A percentile compares a stretch with the other conserved stretches of the same genome.
Conservation (phyloP, 148 eudicot genomes). For the Agrostemma githago region DNA sequence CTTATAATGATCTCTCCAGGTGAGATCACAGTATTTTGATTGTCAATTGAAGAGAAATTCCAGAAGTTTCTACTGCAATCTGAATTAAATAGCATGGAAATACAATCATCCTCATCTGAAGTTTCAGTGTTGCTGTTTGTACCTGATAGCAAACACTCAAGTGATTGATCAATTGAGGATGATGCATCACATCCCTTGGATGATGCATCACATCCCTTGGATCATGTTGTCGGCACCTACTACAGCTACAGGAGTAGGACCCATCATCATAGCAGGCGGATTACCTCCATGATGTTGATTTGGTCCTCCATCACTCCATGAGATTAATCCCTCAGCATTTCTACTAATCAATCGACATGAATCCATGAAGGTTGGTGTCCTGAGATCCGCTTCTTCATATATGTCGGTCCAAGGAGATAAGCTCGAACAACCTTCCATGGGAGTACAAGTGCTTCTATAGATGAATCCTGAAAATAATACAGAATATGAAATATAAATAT, state of each 20-base stretch:
- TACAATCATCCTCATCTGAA: constrained; percentile 38
- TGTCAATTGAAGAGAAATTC: constrained; percentile 17
- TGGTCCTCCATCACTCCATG: constrained; percentile 22
- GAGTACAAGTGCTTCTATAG: not conserved
- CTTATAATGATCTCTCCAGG: not conserved
- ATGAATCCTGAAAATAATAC: constrained; percentile 16
- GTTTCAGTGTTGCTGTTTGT: constrained; percentile 51
- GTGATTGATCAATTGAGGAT: constrained; percentile 39
- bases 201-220: constrained; percentile 14
- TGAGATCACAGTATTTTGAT: constrained; percentile 4
- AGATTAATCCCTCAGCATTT: not conserved
- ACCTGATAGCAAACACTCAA: constrained; percentile 44
- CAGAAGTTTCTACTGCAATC: constrained; percentile 29
- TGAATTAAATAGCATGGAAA: constrained; percentile 42
- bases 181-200: constrained; percentile 13
- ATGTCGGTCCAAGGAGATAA: constrained; percentile 29
- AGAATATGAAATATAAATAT: not conserved
- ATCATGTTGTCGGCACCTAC: constrained; percentile 6
- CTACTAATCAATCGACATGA: constrained; percentile 12
- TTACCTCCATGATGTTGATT: not conserved
- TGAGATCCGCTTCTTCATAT: constrained; percentile 8
- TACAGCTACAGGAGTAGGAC: not conserved
- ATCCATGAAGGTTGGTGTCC: constrained; percentile 11
- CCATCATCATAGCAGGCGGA: not conserved
- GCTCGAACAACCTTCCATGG: constrained; percentile 32